A percentile compares a stretch with the other conserved stretches of the same genome.
Evolutionary conservation across 2,329 filamentous ascomycete genomes (phyloP).

Genomic region (Aspergillus hortae): DNA sequence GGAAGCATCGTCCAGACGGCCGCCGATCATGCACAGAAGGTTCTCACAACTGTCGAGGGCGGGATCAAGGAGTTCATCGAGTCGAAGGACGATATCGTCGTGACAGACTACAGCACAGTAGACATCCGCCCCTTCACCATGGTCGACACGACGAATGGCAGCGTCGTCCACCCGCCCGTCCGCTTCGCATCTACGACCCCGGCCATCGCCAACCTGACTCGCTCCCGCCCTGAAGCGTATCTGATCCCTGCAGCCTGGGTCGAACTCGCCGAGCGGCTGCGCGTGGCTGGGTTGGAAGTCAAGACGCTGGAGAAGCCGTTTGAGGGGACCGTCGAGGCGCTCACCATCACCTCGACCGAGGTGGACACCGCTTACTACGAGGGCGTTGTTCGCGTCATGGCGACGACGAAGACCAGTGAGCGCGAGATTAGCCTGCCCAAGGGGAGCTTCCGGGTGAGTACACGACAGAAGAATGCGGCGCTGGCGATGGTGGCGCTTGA

Average conservation of each 20-base stretch:
- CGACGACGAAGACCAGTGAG: not conserved
- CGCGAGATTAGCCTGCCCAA: not conserved
- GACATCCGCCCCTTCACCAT: conserved; percentile 1
- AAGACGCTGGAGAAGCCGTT: conserved; percentile 4
- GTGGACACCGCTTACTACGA: conserved; percentile 5
- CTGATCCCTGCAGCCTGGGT: conserved; percentile 4
- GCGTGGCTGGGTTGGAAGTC: not conserved
- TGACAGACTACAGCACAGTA: conserved; percentile 1
- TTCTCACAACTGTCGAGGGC: conserved; percentile 2
- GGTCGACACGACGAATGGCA: conserved; percentile 2
- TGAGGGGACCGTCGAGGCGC: conserved; percentile 1
- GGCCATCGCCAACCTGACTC: conserved; percentile 3
- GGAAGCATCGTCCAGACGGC: conserved; percentile 5
- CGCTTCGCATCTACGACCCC: conserved; percentile 7
- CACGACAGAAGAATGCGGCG: conserved; percentile 4
- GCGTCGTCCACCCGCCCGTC: conserved; percentile 4
- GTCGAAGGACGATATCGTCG: not conserved
- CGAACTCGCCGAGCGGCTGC: conserved; percentile 1
- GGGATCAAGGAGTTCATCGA: not conserved
- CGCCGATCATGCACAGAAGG: conserved; percentile 1
- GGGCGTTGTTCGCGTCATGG: conserved; percentile 4
- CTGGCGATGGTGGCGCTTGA: conserved; percentile 6
- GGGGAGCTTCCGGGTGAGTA: conserved; percentile 5
- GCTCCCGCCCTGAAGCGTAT: conserved; percentile 4
- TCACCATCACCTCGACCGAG: conserved; percentile 1